Evolutionary conservation across 2,329 filamentous ascomycete species (phyloP), one percentile per base, ranked within the genome.

Genomic region (Esteya vermicola): DNA sequence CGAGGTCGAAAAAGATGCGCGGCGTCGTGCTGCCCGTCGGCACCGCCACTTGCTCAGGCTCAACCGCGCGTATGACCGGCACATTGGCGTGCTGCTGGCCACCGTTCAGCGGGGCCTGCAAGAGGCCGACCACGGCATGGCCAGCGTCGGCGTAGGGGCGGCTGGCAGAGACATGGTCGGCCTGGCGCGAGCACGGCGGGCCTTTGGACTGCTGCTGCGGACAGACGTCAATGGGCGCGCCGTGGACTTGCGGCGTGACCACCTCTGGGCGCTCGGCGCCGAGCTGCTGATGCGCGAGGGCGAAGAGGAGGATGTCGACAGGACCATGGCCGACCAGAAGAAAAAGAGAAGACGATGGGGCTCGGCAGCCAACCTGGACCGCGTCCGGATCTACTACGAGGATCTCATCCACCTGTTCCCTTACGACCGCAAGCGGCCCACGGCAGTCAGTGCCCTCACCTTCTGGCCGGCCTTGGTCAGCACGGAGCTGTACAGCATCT

Each of bases 381-480:
- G 55, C 4, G 59, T 73, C 3, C 60, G 59, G 28, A 54, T 57
- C 4, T 94, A 89, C 58, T 86, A 91, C 53, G 80, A 89, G 47
- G 71, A 70, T 22, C 65, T 95, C 44, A 81, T 89, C 38, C 67
- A 85, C 48, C 79, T 85, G 52, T 72, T 88, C 57, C 79, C 85
- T 7, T 78, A 81, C 63, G 73, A 78, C 50, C 67, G 73, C 50
- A 64, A 65, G 44, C 65, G 68, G 6, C 75, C 76, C 1, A 60
- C 72, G 38, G 60, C 66, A 4, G 60, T 78, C 32, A 81, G 75
- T 47, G 76, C 83, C 10, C 54, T 82, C 28, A 77, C 85, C 45
- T 93, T 95, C 55, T 88, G 85, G 60, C 78, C 83, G 13, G 81
- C 81, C 13, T 72, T 93, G 61, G 78, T 89, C 49, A 77, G 77